Base-by-base conservation (phyloP, 2,329 filamentous ascomycete genomes). In the Aspergillus sp. region DNA sequence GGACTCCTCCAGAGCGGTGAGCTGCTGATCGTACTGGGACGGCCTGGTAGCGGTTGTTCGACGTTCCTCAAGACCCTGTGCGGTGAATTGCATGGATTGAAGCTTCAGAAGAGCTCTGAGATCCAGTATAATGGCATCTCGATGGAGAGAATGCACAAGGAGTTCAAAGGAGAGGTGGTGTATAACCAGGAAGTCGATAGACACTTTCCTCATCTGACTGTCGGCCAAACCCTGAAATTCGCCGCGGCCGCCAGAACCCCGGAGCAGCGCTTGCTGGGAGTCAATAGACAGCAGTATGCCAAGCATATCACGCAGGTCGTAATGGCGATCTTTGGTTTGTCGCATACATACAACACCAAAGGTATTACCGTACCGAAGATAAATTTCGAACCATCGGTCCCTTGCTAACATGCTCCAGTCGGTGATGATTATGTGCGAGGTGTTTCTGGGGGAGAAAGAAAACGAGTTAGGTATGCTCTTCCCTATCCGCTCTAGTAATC, bases 1-100 rank as follows among this genome's bases (percentile, higher is more conserved):
- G 80, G 80, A 6, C 65, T 79, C 0, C 64, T 84, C 47, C 77
- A 76, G 52, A 75, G 71, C 51, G 80, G 81, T 1, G 81, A 75
- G 50, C 58, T 75, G 55, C 58, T 74, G 10, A 67, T 74, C 45
- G 73, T 76, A 5, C 61, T 75, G 5, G 72, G 73, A 19, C 65
- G 71, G 16, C 72, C 73, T 6, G 72, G 73, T 4, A 69, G 67
- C 53, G 75, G 75, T 44, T 96, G 91, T 71, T 90, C 88, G 13
- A 95, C 91, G 1, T 86, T 95, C 58, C 77, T 96, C 54, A 95
- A 95, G 78, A 88, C 89, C 0, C 81, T 96, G 53, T 83, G 88
- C 11, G 91, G 91, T 53, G 89, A 95, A 71, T 87, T 88, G 23
- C 87, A 91, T 62, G 91, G 91, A 21, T 85, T 95, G 62, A 83